Base-by-base conservation (phyloP, 352 stramenopile species). In the Phytophthora sansomeana region DNA sequence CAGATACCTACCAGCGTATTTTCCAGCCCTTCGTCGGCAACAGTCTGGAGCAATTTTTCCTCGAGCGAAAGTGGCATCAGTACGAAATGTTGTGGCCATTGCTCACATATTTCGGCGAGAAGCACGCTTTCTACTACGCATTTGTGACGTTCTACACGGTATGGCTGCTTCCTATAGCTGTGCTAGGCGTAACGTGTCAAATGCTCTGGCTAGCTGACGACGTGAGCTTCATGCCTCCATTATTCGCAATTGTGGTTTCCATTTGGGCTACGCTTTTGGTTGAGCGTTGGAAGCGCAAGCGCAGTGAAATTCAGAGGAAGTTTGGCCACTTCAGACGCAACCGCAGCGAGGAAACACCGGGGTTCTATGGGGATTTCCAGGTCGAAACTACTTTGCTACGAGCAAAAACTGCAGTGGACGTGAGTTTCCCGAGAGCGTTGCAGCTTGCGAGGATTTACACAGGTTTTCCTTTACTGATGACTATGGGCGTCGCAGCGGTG, bases 231-330 rank as follows among this genome's bases (percentile, higher is more conserved):
- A 55, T 83, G 4, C 64, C 80, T 14, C 81, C 76, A 30, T 51
- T 90, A 3, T 89, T 91, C 38, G 80, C 80, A 0, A 71, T 97
- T 35, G 75, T 95, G 19, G 88, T 97, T 24, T 85, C 79, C 36
- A 80, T 97, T 50, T 97, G 89, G 90, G 85, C 85, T 4, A 93
- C 92, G 41, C 57, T 95, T 4, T 63, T 98, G 50, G 79, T 97
- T 6, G 90, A 97, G 72, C 84, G 82, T 14, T 97, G 91, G 91
- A 97, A 97, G 62, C 90, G 90, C 38, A 96, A 98, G 63, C 75
- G 89, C 36, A 87, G 81, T 29, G 80, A 90, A 61, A 87, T 96
- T 44, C 78, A 91, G 29, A 67, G 82, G 29, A 85, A 74, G 16
- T 98, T 95, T 72, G 92, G 90, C 51, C 89, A 89, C 49, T 85